Evolutionary conservation across 768 basidiomycete genomes (phyloP).

Genomic region (Suillus americanus): DNA sequence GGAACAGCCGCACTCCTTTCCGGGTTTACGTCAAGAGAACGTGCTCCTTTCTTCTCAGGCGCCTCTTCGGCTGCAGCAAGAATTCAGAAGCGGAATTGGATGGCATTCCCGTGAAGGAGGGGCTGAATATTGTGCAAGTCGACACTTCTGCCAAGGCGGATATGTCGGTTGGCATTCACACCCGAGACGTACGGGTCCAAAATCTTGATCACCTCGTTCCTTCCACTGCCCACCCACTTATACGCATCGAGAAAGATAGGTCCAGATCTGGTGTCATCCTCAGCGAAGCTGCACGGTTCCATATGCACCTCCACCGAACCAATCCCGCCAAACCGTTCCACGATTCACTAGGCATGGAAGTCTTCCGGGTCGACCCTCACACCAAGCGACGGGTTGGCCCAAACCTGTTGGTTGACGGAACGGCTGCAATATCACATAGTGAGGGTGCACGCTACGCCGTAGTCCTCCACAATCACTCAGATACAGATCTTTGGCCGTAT

Average conservation of each 20-base stretch:
- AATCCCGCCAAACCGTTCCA: constrained; percentile 48
- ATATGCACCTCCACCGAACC: constrained; percentile 53
- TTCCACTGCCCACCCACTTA: constrained; percentile 35
- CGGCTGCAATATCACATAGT: constrained; percentile 46
- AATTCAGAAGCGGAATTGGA: constrained; percentile 29
- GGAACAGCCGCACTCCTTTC: constrained; percentile 59
- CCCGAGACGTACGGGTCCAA: constrained; percentile 41
- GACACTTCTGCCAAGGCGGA: constrained; percentile 45
- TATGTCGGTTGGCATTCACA: constrained; percentile 46
- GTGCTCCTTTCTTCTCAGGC: constrained; percentile 46
- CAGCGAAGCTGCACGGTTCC: constrained; percentile 58
- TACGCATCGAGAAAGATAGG: constrained; percentile 35
- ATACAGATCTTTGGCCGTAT: constrained; percentile 60
- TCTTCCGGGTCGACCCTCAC: constrained; percentile 47
- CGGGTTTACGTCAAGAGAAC: constrained; percentile 52
- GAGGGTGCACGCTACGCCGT: constrained; percentile 45
- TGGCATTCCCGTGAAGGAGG: constrained; percentile 35
- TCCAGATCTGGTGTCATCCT: constrained; percentile 41
- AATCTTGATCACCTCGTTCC: constrained; percentile 44
- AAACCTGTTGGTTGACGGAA: constrained; percentile 48
- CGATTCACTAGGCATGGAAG: constrained; percentile 51
- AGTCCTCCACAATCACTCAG: constrained; percentile 49
- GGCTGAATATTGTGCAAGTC: constrained; percentile 48
- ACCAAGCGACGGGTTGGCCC: constrained; percentile 42
- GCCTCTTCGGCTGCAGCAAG: constrained; percentile 35